phyloP scores from a whole-genome alignment of 257 asterid genomes.

The Linderniella brevidens region DNA sequence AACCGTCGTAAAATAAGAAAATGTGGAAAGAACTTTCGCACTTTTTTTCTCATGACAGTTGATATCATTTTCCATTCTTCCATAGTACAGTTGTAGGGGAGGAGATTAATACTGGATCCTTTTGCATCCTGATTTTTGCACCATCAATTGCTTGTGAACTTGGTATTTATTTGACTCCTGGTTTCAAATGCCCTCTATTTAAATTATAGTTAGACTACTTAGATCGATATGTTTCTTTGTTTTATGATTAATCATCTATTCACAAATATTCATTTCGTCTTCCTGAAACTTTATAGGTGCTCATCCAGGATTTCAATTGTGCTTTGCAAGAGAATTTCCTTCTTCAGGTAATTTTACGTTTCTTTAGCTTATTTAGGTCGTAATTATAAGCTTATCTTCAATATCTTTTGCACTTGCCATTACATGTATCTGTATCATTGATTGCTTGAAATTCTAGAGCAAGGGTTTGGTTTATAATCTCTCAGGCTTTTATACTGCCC shows the following conservation, averaged over 20 bases:
- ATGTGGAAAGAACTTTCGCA: too few relatives aligned
- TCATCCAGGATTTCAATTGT: constrained; percentile 91
- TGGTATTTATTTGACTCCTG: too few relatives aligned
- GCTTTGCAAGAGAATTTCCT: constrained; percentile 94
- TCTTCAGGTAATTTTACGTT: constrained; percentile 53
- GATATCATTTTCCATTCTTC: too few relatives aligned
- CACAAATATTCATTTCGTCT: constrained; percentile 8
- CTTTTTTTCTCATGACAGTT: too few relatives aligned
- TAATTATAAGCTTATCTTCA: neutral
- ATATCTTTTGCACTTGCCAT: neutral
- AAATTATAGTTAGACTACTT: neutral
- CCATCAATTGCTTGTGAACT: too few relatives aligned
- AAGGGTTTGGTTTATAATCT: constrained; percentile 2
- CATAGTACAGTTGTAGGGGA: too few relatives aligned
- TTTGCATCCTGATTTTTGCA: too few relatives aligned
- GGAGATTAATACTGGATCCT: too few relatives aligned
- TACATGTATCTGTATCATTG: neutral
- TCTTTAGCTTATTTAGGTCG: constrained; percentile 3
- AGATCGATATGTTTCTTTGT: constrained; percentile 4
- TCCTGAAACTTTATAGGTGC: constrained; percentile 34
- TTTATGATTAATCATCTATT: constrained; percentile 5
- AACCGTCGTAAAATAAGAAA: too few relatives aligned
- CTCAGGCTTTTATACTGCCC: constrained; percentile 1
- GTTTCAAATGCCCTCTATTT: too few relatives aligned
- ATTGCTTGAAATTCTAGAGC: neutral